Percentiles rank a stretch among this genome's conserved stretches.
phyloP scores from a whole-genome alignment of 805 yeast genomes.

The Yarrowia alimentaria region DNA sequence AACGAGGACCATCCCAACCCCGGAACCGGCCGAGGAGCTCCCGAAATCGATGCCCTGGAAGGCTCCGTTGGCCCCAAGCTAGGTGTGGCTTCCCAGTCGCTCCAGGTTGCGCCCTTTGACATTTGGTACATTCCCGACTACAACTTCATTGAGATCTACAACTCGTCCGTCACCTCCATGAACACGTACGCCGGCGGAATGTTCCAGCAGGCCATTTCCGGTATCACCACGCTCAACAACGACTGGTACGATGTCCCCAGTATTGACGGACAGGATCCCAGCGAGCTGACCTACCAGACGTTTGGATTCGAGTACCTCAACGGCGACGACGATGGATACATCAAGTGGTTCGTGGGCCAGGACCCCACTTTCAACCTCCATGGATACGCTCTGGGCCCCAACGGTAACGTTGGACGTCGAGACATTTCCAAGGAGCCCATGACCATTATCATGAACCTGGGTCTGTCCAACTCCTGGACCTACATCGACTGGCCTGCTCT shows the following conservation, averaged over 20 bases:
- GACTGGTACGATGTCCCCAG: conserved; percentile 74
- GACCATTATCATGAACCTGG: conserved; percentile 84
- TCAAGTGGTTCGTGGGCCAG: conserved; percentile 84
- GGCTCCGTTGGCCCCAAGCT: conserved; percentile 56
- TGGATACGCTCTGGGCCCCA: conserved; percentile 77
- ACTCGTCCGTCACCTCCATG: conserved; percentile 68
- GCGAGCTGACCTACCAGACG: conserved; percentile 56
- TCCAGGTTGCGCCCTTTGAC: conserved; percentile 91
- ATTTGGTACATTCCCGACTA: conserved; percentile 94
- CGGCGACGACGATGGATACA: conserved; percentile 68
- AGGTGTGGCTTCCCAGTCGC: conserved; percentile 87
- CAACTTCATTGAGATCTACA: conserved; percentile 69
- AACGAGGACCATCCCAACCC: conserved; percentile 84
- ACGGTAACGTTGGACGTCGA: conserved; percentile 87
- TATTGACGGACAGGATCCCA: conserved; percentile 45
- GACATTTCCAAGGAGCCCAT: conserved; percentile 85
- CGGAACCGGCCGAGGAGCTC: conserved; percentile 91
- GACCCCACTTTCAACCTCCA: conserved; percentile 71
- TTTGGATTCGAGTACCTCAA: conserved; percentile 77
- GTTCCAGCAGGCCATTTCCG: conserved; percentile 88
- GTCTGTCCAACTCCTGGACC: conserved; percentile 90
- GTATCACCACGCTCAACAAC: conserved; percentile 69
- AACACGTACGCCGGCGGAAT: conserved; percentile 92
- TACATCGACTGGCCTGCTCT: conserved; percentile 84
- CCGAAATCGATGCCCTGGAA: conserved; percentile 91